phyloP scores from a whole-genome alignment of 805 yeast species.

The Candida gorgasii region DNA sequence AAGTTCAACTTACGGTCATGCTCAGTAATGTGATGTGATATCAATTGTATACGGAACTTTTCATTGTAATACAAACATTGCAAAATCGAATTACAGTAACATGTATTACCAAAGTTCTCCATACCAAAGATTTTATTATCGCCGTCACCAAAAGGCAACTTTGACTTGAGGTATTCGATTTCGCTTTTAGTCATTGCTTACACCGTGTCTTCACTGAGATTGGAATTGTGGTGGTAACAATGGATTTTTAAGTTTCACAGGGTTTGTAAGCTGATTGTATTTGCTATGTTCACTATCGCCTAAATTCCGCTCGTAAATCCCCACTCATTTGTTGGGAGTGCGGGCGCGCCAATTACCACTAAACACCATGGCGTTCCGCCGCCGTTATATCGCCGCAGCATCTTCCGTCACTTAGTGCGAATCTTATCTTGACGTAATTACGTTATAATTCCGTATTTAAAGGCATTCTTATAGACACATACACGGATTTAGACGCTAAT shows the following conservation, averaged over 20 bases:
- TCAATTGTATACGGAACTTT: conserved; percentile 53
- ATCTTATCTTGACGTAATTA: neutral
- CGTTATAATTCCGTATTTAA: too few relatives aligned
- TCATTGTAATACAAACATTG: conserved; percentile 82
- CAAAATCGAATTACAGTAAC: conserved; percentile 90
- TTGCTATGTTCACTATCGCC: neutral
- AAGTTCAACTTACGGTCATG: conserved; percentile 34
- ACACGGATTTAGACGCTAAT: too few relatives aligned
- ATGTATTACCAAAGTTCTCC: conserved; percentile 88
- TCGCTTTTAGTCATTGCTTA: conserved; percentile 14
- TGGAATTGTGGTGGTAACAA: neutral
- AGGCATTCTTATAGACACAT: too few relatives aligned
- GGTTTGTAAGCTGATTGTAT: too few relatives aligned
- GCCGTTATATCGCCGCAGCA: too few relatives aligned
- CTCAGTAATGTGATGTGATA: conserved; percentile 28
- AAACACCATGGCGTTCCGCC: too few relatives aligned
- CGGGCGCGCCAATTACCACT: too few relatives aligned
- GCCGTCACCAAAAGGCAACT: conserved; percentile 57
- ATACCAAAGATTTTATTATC: conserved; percentile 71
- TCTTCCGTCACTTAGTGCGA: too few relatives aligned
- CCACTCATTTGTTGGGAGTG: conserved; percentile 4
- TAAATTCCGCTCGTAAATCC: conserved; percentile 4
- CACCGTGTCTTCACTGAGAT: neutral
- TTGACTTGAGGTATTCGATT: conserved; percentile 6
- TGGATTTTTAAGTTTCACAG: neutral